A percentile compares a stretch with the other conserved stretches of the same genome.
Conservation (phyloP, 371 early-diverging fungal species). For the Saksenaea vasiformis region DNA sequence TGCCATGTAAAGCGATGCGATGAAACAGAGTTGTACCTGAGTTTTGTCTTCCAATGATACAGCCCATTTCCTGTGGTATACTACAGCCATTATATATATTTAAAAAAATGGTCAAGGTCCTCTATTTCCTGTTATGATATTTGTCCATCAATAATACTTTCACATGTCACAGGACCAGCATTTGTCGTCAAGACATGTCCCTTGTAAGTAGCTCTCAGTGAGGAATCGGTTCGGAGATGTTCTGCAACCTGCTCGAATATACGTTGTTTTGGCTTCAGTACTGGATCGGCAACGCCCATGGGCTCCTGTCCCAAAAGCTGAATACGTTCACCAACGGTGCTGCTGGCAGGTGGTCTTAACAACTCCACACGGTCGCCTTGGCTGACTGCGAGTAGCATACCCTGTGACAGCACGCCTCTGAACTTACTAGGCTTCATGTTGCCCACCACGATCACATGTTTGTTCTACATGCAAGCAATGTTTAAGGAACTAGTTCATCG, state of each 20-base stretch:
- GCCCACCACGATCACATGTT: slow-evolving; percentile 54
- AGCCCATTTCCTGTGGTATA: too few relatives aligned
- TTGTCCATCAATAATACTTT: slow-evolving; percentile 37
- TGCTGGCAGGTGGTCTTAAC: slow-evolving; percentile 44
- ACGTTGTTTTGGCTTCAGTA: slow-evolving; percentile 61
- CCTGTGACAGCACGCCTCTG: slow-evolving; percentile 59
- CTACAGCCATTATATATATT: too few relatives aligned
- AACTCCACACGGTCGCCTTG: slow-evolving; percentile 40
- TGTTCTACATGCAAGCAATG: slow-evolving; percentile 21
- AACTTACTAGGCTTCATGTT: slow-evolving; percentile 66
- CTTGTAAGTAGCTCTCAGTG: slow-evolving; percentile 55
- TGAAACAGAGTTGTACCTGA: too few relatives aligned
- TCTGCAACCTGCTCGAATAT: slow-evolving; percentile 51
- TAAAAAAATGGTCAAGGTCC: too few relatives aligned
- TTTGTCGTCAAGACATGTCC: slow-evolving; percentile 47
- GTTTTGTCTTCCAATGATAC: too few relatives aligned
- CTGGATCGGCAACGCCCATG: slow-evolving; percentile 24
- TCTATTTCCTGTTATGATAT: slow-evolving; percentile 34
- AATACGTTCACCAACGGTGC: slow-evolving; percentile 51
- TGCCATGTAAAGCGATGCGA: too few relatives aligned
- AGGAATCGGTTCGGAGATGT: slow-evolving; percentile 36
- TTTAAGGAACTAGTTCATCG: background rate
- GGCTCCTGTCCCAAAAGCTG: slow-evolving; percentile 33
- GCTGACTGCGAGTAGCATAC: slow-evolving; percentile 62
- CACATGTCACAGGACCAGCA: slow-evolving; percentile 41